Base-by-base conservation (phyloP, 441 rosid genomes). In the Rhodomyrtus psidioides region DNA sequence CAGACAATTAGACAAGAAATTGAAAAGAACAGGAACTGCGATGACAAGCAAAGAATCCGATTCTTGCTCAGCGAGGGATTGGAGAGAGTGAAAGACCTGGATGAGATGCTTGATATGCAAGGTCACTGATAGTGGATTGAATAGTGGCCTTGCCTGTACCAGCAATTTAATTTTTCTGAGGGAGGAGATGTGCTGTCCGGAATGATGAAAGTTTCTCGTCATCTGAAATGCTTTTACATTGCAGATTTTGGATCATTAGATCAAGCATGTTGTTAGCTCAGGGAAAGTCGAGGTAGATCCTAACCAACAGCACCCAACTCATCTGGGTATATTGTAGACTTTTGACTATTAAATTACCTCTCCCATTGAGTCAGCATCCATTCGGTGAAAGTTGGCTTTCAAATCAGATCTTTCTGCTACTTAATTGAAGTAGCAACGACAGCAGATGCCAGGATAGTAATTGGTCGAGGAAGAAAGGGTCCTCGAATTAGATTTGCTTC, bases 21-120 rank as follows among this genome's bases (percentile, higher is more conserved):
- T 91, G 98, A 95, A 89, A 92, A 85, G 82, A 93, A 95, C 88
- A 86, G 93, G 62, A 90, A 88, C 82, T 96, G 97, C 75, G 86
- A 86, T 0, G 97, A 94, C 90, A 94, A 88, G 87, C 97, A 92
- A 70, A 94, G 90, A 91, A 91, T 94, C 79, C 92, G 95, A 24
- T 94, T 89, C 90, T 88, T 95, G 89, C 88, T 96, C 24, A 94
- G 96, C 85, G 98, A 95, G 88, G 99, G 97, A 59, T 81, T 91
- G 76, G 95, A 95, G 91, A 93, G 96, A 87, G 44, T 95, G 82
- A 93, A 92, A 90, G 84, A 90, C 83, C 91, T 94, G n/a, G 94
- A 94, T 81, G 97, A 96, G 92, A 94, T 92, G 93, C 94, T 96
- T 30, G 97, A 91, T 82, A 94, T 96, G 96, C 98, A 96, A 89